Evolutionary conservation across 805 yeast genomes (phyloP), one percentile per base, ranked within the genome.

Genomic region (Zygoascus tannicola): DNA sequence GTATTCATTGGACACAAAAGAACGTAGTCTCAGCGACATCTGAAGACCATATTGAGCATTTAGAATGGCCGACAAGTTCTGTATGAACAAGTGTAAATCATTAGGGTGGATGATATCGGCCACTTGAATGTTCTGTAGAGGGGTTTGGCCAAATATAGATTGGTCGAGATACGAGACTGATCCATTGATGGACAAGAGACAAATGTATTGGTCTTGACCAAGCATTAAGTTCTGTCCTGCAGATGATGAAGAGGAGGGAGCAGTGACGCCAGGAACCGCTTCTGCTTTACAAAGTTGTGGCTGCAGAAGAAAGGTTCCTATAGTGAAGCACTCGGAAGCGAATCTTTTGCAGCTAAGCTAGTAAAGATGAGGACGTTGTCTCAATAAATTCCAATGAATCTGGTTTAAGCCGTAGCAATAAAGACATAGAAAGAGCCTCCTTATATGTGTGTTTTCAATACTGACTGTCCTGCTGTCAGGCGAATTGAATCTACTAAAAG

Each of bases 31-130:
- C 37, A 41, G 33, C 10, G 46, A 33, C 51, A 44, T 26, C 33
- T 46, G 49, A 14, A 45, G 32, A 12, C 40, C 43, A 15, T 42
- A 20, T 8, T 40, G 41, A 16, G 38, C 32, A 32, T 44, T 20
- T 14, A 51, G 39, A 21, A 50, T 38, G 12, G 44, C 20, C 10
- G 35, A 22, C 42, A 51, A 30, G 18, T 41, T 41, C 14, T 41
- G 39, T 23, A 42, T 39, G 35, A 49, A 47, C 23, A 23, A 38
- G 15, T 48, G 52, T 22, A 50, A 28, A 32, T 52, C 56, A 18
- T 47, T 44, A 15, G 52, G 52, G 30, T 51, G 56, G 34, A 52
- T 12, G 43, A 40, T 45, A 44, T 49, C 53, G 26, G 45, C 26
- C 8, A 45, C 12, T 12, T 26, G 30, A 20, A 15, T 50, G 48